Percentiles rank a stretch among this genome's conserved stretches.
These are phyloP conservation scores for Xanthoconium stramineum DNA, from an alignment of 768 basidiomycete species.

Conservation along the genomic window DNA sequence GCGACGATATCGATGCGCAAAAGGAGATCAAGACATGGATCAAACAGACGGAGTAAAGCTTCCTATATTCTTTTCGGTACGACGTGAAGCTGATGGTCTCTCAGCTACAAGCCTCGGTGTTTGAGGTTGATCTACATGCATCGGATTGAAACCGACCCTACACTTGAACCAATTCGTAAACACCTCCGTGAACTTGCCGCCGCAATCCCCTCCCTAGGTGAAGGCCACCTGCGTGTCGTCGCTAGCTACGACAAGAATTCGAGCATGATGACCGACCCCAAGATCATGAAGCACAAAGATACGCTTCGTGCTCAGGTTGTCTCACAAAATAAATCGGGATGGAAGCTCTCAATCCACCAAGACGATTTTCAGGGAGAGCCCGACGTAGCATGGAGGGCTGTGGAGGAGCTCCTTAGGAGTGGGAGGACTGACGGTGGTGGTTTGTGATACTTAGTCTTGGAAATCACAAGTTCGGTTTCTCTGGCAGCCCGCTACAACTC, in stretches of 20 bases:
- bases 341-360: slow-evolving; percentile 4
- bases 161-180: background rate
- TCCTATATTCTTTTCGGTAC: background rate
- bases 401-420: slow-evolving; percentile 9
- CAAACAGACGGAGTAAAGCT: background rate
- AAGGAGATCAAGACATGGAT: slow-evolving; percentile 6
- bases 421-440: background rate
- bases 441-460: background rate
- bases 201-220: background rate
- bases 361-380: slow-evolving; percentile 9
- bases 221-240: background rate
- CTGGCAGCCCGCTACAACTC: background rate
- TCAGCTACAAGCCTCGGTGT: slow-evolving; percentile 4
- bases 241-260: slow-evolving; percentile 13
- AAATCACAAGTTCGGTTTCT: background rate
- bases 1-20: slow-evolving; percentile 1
- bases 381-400: slow-evolving; percentile 9
- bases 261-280: background rate
- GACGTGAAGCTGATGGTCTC: background rate
- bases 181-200: slow-evolving; percentile 7
- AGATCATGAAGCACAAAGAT: background rate
- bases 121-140: slow-evolving; percentile 20
- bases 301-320: background rate
- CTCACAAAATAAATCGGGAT: background rate
- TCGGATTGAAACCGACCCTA: slow-evolving; percentile 16